Conservation (phyloP, 192 early-diverging fungal species). For the Spizellomyces punctatus region DNA sequence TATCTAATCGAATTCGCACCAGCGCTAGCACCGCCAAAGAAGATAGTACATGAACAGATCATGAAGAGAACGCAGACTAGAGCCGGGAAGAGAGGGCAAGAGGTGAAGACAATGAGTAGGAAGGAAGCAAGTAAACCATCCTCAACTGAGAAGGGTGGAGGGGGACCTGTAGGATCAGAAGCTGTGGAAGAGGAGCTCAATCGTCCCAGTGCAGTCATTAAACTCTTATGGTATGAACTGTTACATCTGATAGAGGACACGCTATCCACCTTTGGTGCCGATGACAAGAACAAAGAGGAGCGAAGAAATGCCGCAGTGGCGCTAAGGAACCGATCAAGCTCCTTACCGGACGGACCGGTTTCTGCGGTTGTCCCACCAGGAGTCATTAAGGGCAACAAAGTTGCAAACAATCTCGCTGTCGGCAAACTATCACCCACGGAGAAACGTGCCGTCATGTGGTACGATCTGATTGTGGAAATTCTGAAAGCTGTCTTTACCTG, state of each 20-base stretch:
- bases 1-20: slow-evolving; percentile 21
- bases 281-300: background rate
- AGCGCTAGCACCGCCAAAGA: slow-evolving; percentile 13
- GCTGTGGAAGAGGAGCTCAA: slow-evolving; percentile 4
- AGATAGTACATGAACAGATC: slow-evolving; percentile 26
- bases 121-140: background rate
- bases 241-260: slow-evolving; percentile 2
- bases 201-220: background rate
- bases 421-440: slow-evolving; percentile 10
- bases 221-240: slow-evolving; percentile 15
- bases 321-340: background rate
- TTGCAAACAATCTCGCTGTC: background rate
- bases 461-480: slow-evolving; percentile 31
- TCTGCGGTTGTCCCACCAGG: background rate
- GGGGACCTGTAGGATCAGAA: background rate
- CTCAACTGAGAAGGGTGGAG: background rate
- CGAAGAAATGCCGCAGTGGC: background rate
- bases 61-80: slow-evolving; percentile 9
- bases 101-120: background rate
- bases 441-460: slow-evolving; percentile 14
- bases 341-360: background rate
- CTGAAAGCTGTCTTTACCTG: slow-evolving; percentile 43
- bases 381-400: background rate
- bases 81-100: slow-evolving; percentile 8
- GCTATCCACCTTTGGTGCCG: slow-evolving; percentile 15